Conservation (phyloP, 768 basidiomycete species). For the Tylopilus balloui region DNA sequence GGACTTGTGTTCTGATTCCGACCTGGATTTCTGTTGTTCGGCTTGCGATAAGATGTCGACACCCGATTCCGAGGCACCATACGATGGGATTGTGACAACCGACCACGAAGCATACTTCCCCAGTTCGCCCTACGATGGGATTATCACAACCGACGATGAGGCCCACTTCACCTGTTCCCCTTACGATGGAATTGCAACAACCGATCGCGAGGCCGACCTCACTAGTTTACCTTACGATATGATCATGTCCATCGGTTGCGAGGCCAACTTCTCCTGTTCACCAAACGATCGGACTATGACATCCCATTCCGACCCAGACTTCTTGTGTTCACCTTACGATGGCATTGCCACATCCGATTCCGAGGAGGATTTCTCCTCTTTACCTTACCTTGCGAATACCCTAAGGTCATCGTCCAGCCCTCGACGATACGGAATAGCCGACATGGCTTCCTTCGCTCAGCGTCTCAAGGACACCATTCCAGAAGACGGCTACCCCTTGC, state of each 20-base stretch:
- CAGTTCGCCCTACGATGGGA: not conserved
- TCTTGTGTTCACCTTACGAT: not conserved
- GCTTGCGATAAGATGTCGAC: not conserved
- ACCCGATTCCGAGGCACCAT: not conserved
- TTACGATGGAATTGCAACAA: not conserved
- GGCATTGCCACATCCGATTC: not conserved
- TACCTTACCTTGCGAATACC: no score
- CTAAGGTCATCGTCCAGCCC: not conserved
- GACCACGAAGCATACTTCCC: not conserved
- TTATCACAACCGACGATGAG: not conserved
- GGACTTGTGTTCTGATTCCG: not conserved
- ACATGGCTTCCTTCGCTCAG: constrained; percentile 1
- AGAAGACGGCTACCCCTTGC: not conserved
- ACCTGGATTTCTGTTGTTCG: not conserved
- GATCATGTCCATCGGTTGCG: not conserved
- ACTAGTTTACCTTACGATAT: not conserved
- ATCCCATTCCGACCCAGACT: not conserved
- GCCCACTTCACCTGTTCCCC: not conserved
- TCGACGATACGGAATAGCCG: constrained; percentile 12
- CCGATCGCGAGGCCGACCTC: no score
- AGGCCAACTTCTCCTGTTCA: no score
- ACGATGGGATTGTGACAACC: not conserved
- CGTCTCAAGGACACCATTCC: not conserved
- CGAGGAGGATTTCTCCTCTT: no score
- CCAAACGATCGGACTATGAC: not conserved